Evolutionary conservation across 2,329 filamentous ascomycete genomes (phyloP).

Genomic region (Penicillium sp.): DNA sequence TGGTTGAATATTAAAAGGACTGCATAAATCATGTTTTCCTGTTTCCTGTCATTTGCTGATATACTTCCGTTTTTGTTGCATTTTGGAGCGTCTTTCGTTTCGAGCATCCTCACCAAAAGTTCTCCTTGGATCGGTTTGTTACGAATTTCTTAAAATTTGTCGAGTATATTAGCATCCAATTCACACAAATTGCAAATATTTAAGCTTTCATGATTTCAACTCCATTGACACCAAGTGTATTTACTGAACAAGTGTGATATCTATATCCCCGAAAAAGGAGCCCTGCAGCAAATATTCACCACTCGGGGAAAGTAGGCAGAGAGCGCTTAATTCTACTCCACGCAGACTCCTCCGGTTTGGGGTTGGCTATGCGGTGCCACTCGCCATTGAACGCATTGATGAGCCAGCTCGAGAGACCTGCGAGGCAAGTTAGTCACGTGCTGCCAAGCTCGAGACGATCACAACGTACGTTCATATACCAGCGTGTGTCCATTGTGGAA

Average conservation of each 20-base stretch:
- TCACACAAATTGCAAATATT: neutral
- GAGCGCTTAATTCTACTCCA: conserved; percentile 25
- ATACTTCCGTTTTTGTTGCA: neutral
- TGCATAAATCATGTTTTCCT: neutral
- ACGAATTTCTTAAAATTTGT: neutral
- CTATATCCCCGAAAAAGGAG: conserved; percentile 4
- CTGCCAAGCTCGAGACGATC: neutral
- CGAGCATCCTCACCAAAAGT: neutral
- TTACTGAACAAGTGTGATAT: neutral
- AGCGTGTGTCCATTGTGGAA: conserved; percentile 91
- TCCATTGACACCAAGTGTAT: neutral
- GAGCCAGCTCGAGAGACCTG: conserved; percentile 69
- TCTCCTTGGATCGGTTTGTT: neutral
- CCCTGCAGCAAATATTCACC: neutral
- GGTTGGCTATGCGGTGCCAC: conserved; percentile 65
- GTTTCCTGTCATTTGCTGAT: neutral
- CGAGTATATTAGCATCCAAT: neutral
- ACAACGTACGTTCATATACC: conserved; percentile 80
- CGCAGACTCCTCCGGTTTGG: conserved; percentile 45
- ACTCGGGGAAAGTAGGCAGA: conserved; percentile 1
- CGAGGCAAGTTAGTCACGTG: conserved; percentile 2
- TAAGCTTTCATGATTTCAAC: neutral
- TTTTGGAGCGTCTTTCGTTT: neutral
- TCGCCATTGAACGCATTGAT: conserved; percentile 97
- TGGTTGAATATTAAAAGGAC: neutral